Evolutionary conservation across 768 basidiomycete genomes (phyloP).

Genomic region (Flagelloscypha sp.): DNA sequence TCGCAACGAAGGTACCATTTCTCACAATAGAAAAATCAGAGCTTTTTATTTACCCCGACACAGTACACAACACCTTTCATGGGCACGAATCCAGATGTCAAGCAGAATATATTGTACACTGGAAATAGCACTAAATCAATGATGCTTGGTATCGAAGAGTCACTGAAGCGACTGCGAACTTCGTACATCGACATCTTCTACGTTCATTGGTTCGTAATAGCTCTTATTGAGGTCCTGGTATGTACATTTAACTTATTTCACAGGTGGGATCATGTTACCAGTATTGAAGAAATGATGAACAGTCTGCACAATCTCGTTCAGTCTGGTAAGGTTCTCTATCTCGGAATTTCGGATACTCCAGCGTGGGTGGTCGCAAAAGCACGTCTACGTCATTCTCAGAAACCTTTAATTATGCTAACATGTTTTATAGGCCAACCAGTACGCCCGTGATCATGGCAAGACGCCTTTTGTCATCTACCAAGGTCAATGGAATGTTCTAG

Average conservation of each 20-base stretch:
- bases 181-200: conserved; percentile 40
- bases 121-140: conserved; percentile 40
- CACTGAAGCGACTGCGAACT: conserved; percentile 38
- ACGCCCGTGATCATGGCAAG: conserved; percentile 30
- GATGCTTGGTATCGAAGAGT: conserved; percentile 28
- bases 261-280: conserved; percentile 46
- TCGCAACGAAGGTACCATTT: conserved; percentile 31
- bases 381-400: conserved; percentile 28
- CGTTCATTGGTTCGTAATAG: conserved; percentile 22
- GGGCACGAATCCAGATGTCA: conserved; percentile 12
- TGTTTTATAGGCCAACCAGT: conserved; percentile 29
- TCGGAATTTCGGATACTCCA: conserved; percentile 23
- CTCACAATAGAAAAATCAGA: background rate
- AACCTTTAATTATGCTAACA: conserved; percentile 35
- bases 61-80: conserved; percentile 18
- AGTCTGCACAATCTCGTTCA: conserved; percentile 32
- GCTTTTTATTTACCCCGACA: background rate
- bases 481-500: conserved; percentile 23
- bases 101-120: conserved; percentile 19
- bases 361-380: conserved; percentile 30
- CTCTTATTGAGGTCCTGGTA: background rate
- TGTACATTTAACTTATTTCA: too few species aligned
- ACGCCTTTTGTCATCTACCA: conserved; percentile 39
- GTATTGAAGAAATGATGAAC: conserved; percentile 50
- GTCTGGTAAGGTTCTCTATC: conserved; percentile 34